These are phyloP conservation scores for Wickerhamiella azyma DNA, from an alignment of 805 yeast species.

Conservation along the genomic window DNA sequence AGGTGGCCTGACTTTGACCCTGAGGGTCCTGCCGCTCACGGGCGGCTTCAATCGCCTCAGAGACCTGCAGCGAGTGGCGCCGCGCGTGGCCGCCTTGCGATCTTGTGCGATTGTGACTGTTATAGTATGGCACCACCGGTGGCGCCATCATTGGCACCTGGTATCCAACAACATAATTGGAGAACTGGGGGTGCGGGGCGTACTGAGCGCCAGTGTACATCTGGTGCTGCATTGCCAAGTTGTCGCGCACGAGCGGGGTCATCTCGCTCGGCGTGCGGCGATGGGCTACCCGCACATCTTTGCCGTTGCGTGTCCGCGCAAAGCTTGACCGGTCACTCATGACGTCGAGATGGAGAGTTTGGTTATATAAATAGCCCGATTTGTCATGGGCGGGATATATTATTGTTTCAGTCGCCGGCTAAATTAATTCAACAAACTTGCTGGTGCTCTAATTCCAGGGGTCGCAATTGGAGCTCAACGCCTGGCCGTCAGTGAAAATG, in stretches of 20 bases:
- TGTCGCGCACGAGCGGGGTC: conserved; percentile 83
- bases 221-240: conserved; percentile 67
- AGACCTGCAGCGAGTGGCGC: conserved; percentile 82
- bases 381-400: conserved; percentile 3
- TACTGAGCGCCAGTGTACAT: conserved; percentile 61
- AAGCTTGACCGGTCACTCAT: conserved; percentile 8
- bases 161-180: conserved; percentile 22
- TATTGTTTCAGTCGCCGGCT: not conserved
- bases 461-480: too few relatives aligned
- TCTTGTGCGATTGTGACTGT: conserved; percentile 6
- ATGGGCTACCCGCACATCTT: conserved; percentile 84
- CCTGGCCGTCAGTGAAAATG: not conserved
- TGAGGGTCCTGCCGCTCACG: conserved; percentile 59
- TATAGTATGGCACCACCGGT: conserved; percentile 1
- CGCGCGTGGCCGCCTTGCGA: conserved; percentile 53
- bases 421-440: too few relatives aligned
- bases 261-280: conserved; percentile 91
- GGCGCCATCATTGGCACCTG: conserved; percentile 8
- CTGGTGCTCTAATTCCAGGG: too few relatives aligned
- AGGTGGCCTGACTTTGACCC: conserved; percentile 6
- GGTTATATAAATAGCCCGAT: conserved; percentile 7
- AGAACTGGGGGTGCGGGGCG: conserved; percentile 45
- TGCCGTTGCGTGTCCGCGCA: conserved; percentile 21
- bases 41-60: conserved; percentile 94
- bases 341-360: conserved; percentile 1